These are phyloP conservation scores for Daldinia bambusicola DNA, from an alignment of 495 filamentous ascomycete species.

Conservation along the genomic window DNA sequence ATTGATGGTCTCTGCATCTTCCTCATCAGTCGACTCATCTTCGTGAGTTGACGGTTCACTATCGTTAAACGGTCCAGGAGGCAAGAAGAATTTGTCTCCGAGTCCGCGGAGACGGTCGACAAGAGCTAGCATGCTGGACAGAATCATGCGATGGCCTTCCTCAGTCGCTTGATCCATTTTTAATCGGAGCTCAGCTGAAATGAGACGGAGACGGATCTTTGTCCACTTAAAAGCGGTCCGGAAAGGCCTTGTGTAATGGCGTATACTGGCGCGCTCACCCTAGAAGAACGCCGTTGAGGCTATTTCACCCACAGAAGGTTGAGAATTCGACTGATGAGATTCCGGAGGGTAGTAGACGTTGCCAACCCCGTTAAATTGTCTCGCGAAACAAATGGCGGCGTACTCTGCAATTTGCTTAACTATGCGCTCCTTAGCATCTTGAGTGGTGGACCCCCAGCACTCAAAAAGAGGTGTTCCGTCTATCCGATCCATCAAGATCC, in stretches of 20 bases:
- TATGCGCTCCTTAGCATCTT: slow-evolving; percentile 52
- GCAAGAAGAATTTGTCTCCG: slow-evolving; percentile 24
- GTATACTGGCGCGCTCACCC: slow-evolving; percentile 43
- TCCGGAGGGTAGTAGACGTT: slow-evolving; percentile 48
- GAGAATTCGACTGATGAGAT: slow-evolving; percentile 5
- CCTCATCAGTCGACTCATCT: slow-evolving; percentile 14
- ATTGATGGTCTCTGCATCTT: slow-evolving; percentile 21
- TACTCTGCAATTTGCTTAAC: slow-evolving; percentile 54
- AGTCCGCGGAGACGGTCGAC: slow-evolving; percentile 29
- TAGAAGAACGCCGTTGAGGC: slow-evolving; percentile 53
- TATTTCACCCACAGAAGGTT: slow-evolving; percentile 38
- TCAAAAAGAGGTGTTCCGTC: slow-evolving; percentile 54
- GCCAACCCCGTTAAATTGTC: slow-evolving; percentile 54
- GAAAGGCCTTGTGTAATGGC: slow-evolving; percentile 45
- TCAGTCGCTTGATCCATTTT: slow-evolving; percentile 16
- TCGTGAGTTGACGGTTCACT: not conserved
- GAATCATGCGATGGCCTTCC: not conserved
- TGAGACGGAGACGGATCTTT: slow-evolving; percentile 33
- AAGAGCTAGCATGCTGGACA: slow-evolving; percentile 30
- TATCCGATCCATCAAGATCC: slow-evolving; percentile 66
- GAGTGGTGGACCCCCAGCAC: slow-evolving; percentile 55
- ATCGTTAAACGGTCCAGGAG: slow-evolving; percentile 15
- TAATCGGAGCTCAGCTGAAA: slow-evolving; percentile 26
- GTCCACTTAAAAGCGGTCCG: slow-evolving; percentile 45
- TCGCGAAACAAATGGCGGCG: slow-evolving; percentile 42